Evolutionary conservation across 1,139 yeast species (phyloP).

Genomic region (Tardiomyces depauwii): DNA sequence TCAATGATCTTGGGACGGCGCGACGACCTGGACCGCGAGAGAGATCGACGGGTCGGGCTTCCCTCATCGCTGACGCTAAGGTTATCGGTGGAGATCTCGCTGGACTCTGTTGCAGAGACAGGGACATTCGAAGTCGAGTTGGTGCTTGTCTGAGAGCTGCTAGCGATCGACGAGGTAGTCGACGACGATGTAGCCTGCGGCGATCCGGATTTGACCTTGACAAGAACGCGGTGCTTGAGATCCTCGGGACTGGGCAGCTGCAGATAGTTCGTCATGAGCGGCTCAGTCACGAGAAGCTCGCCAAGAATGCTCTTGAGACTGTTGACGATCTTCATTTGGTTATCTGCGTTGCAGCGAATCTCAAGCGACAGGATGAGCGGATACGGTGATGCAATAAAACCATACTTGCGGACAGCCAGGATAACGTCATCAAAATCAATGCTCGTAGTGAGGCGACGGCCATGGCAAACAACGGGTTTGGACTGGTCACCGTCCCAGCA

Average conservation of each 20-base stretch:
- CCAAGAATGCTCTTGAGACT: conserved; percentile 48
- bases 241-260: conserved; percentile 62
- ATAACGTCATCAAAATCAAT: conserved; percentile 62
- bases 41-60: neutral
- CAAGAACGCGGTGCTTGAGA: conserved; percentile 53
- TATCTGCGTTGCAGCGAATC: conserved; percentile 56
- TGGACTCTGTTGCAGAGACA: neutral
- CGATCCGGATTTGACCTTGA: conserved; percentile 51
- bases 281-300: conserved; percentile 40
- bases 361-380: conserved; percentile 88
- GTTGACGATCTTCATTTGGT: conserved; percentile 48
- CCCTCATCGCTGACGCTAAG: neutral
- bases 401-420: conserved; percentile 64
- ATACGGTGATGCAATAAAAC: conserved; percentile 70
- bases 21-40: neutral
- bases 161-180: neutral
- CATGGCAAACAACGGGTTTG: conserved; percentile 79
- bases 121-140: conserved; percentile 21
- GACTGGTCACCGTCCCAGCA: conserved; percentile 84
- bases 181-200: conserved; percentile 3
- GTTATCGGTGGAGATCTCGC: neutral
- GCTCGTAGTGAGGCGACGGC: conserved; percentile 67
- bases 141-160: neutral
- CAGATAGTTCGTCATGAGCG: conserved; percentile 21
- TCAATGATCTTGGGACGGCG: conserved; percentile 28